A percentile compares a stretch with the other conserved stretches of the same genome.
phyloP scores from a whole-genome alignment of 495 filamentous ascomycete species.

The Amniculicola lignicola region DNA sequence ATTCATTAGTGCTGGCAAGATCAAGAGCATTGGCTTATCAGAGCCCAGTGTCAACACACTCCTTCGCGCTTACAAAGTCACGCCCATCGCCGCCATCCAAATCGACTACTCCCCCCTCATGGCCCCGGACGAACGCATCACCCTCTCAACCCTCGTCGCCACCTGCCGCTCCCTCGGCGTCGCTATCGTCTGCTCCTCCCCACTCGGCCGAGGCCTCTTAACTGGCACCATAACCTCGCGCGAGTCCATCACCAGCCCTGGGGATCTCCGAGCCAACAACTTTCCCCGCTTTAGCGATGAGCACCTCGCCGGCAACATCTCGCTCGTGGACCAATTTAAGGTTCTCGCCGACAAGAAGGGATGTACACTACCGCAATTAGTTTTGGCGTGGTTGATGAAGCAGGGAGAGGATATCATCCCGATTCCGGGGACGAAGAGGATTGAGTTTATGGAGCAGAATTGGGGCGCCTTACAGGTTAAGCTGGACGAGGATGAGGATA shows the following conservation, averaged over 20 bases:
- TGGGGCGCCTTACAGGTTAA: conserved; percentile 34
- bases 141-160: conserved; percentile 47
- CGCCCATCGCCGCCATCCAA: conserved; percentile 59
- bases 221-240: conserved; percentile 47
- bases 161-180: conserved; percentile 62
- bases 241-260: conserved; percentile 45
- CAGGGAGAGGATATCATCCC: conserved; percentile 61
- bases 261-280: conserved; percentile 42
- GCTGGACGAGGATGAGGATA: conserved; percentile 38
- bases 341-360: conserved; percentile 50
- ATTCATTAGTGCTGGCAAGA: conserved; percentile 52
- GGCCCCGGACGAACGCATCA: conserved; percentile 52
- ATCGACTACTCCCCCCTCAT: conserved; percentile 62
- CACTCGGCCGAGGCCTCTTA: conserved; percentile 60
- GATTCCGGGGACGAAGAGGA: conserved; percentile 50
- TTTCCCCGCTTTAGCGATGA: conserved; percentile 52
- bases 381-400: conserved; percentile 57
- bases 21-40: conserved; percentile 58
- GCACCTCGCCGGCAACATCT: conserved; percentile 53
- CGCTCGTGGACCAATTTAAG: conserved; percentile 45
- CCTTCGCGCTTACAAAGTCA: conserved; percentile 56
- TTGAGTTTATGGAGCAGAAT: conserved; percentile 41
- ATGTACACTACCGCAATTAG: conserved; percentile 49
- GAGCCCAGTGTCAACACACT: conserved; percentile 56
- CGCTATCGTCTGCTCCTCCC: conserved; percentile 59